A percentile compares a stretch with the other conserved stretches of the same genome.
Evolutionary conservation across 257 asterid species (phyloP).

Genomic region (Fraxinus cuspidata): DNA sequence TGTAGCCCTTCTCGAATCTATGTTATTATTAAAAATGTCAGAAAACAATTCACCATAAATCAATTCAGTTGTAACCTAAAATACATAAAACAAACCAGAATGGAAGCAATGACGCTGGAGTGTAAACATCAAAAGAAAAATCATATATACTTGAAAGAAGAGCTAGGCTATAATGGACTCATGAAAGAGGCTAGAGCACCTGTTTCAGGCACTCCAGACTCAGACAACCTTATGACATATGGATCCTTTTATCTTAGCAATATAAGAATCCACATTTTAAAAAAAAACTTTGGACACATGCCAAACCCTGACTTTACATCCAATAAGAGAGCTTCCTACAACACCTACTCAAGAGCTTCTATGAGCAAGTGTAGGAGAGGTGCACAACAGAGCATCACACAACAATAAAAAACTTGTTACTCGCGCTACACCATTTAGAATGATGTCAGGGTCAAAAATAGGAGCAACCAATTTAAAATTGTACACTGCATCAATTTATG

Average conservation of each 20-base stretch:
- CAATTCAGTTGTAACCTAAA: background rate
- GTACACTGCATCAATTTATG: background rate
- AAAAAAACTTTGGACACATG: background rate
- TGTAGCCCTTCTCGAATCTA: constrained; percentile 76
- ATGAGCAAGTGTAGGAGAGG: background rate
- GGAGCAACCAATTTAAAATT: background rate
- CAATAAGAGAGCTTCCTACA: background rate
- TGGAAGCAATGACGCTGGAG: background rate
- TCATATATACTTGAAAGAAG: background rate
- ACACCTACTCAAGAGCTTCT: background rate
- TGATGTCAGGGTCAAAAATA: background rate
- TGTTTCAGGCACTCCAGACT: background rate
- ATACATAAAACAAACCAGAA: background rate
- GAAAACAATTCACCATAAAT: background rate
- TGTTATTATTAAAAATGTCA: background rate
- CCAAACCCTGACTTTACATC: background rate
- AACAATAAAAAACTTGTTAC: background rate
- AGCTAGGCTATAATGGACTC: background rate
- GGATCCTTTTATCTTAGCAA: background rate
- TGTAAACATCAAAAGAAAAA: background rate
- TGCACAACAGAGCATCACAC: background rate
- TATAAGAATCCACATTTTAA: background rate
- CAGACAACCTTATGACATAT: background rate
- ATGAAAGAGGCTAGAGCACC: background rate
- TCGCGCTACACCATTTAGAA: background rate